Evolutionary conservation across 164 flowering plant genomes (phyloP).

Genomic region (Nelumbo lutea): DNA sequence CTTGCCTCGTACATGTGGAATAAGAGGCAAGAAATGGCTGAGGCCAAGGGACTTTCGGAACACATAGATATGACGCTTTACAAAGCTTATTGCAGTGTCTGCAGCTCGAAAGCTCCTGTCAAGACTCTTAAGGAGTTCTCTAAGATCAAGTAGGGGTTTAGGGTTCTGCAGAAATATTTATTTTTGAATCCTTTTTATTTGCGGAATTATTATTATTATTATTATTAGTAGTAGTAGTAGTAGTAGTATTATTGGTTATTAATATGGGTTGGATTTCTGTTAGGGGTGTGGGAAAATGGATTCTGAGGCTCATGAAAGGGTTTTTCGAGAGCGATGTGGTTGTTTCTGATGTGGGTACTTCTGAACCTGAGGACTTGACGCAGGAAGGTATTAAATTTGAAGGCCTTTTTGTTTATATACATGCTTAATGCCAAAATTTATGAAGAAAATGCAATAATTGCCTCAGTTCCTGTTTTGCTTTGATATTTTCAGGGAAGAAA

Average conservation of each 20-base stretch:
- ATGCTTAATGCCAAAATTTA: background rate
- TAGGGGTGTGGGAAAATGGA: conserved; percentile 95
- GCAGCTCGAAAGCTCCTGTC: conserved; percentile 46
- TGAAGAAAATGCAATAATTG: background rate
- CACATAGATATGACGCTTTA: conserved; percentile 38
- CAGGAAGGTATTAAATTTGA: conserved; percentile 29
- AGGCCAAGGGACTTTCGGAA: conserved; percentile 52
- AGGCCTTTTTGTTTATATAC: background rate
- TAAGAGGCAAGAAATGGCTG: conserved; percentile 59
- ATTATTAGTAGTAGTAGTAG: no score
- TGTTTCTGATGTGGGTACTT: conserved; percentile 23
- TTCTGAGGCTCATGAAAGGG: conserved; percentile 54
- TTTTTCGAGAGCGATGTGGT: conserved; percentile 35
- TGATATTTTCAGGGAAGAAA: conserved; percentile 48
- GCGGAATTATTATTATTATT: background rate
- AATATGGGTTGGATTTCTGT: conserved; percentile 7
- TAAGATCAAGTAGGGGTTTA: conserved; percentile 51
- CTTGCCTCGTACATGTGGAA: conserved; percentile 44
- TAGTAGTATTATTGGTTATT: conserved; percentile 2
- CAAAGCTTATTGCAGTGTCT: conserved; percentile 56
- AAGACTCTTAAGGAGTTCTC: conserved; percentile 60
- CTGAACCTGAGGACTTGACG: conserved; percentile 35
- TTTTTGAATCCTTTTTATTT: background rate
- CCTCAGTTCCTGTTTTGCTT: background rate
- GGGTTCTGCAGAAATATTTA: background rate